Evolutionary conservation across 441 rosid species (phyloP), one percentile per base, ranked within the genome.

Genomic region (Cnidoscolus chayamansa): DNA sequence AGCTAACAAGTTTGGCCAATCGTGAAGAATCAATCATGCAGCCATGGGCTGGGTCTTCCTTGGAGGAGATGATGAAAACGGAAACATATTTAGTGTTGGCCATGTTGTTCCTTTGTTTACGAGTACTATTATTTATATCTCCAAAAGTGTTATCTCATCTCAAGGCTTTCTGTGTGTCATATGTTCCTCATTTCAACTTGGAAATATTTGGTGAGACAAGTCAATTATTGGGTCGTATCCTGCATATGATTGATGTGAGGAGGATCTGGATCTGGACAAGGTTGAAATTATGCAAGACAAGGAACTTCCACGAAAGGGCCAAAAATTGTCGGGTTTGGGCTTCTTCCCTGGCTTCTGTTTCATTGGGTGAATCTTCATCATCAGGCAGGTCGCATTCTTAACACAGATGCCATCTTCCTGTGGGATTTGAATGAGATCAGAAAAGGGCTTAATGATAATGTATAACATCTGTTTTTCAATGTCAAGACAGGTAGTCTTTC

Each of bases 311-410:
- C 8, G 86, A 82, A 77, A 75, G 96, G 47, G 96, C 97, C 37
- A 90, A 75, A 80, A 91, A 77, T 61, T 94, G 90, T 31, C 81
- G 83, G 69, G 97, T 85, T 32, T 91, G 93, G 97, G 96, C 94
- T 70, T 91, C 96, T 37, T 92, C 97, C 7, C 79, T 92, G 12
- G 95, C 98, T 3, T 94, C 97, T 4, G 95, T 94, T 69, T 86
- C 97, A 4, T 75, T 92, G 78, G 97, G 97, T 6, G 79, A 89
- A 84, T 81, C 92, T 68, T 72, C 80, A 10, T 87, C 91, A 15
- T 83, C 96, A 15, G 79, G 81, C 57, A 84, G 86, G 55, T 84
- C 84, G 68, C 83, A 81, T 65, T 70, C 74, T 12, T 67, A 72
- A 77, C 51, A 17, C 11, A 59, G 32, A 80, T 67, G 31, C 40